Percentiles rank a stretch among this genome's conserved stretches.
Conservation (phyloP, 768 basidiomycete species). For the Lentinula edodes region DNA sequence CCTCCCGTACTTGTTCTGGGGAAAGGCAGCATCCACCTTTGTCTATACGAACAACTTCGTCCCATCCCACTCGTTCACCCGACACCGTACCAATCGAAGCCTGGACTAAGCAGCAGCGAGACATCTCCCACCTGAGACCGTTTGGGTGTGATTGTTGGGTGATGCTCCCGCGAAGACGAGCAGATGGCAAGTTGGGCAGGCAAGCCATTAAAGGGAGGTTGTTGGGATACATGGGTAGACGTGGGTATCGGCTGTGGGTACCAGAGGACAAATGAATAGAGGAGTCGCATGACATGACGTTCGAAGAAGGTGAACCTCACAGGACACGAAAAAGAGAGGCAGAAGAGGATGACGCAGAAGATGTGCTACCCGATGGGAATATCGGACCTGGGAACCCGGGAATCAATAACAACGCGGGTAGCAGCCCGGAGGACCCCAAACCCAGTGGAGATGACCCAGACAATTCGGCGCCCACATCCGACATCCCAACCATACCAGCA, state of each 20-base stretch:
- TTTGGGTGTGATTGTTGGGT: background rate
- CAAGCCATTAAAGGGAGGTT: background rate
- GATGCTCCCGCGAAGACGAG: too few species aligned
- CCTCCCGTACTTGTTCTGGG: background rate
- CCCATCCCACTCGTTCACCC: background rate
- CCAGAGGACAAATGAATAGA: background rate
- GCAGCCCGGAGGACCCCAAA: too few species aligned
- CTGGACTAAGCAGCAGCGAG: background rate
- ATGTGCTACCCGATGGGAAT: too few species aligned
- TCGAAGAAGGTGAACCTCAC: background rate
- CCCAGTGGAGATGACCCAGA: too few species aligned
- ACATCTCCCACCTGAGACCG: background rate
- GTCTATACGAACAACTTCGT: background rate
- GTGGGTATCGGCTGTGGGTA: background rate
- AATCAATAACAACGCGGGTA: too few species aligned
- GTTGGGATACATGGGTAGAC: background rate
- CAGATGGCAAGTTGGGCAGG: background rate
- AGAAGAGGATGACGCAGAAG: background rate
- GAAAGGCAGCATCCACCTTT: background rate
- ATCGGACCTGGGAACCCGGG: too few species aligned
- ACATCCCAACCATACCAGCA: too few species aligned
- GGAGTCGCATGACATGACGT: background rate
- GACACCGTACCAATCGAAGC: background rate
- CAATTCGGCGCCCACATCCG: too few species aligned
- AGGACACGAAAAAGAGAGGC: background rate